These are phyloP conservation scores for Candida pini DNA, from an alignment of 805 yeast species.

Conservation along the genomic window DNA sequence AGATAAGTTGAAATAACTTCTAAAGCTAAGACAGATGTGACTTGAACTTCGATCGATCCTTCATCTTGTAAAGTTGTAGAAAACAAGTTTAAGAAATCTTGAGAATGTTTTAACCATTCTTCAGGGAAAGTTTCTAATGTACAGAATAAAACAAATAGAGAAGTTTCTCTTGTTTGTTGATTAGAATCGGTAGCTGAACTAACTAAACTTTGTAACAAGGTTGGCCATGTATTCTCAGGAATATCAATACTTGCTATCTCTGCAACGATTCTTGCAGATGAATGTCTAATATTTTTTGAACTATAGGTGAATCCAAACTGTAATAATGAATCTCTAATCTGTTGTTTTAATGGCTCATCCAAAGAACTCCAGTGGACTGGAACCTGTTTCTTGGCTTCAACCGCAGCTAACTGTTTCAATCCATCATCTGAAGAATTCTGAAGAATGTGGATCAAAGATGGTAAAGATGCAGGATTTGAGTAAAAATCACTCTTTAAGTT, in stretches of 20 bases:
- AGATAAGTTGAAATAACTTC: constrained; percentile 63
- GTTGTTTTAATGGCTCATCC: constrained; percentile 45
- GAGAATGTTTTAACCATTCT: constrained; percentile 50
- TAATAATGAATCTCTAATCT: constrained; percentile 64
- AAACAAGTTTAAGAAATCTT: constrained; percentile 68
- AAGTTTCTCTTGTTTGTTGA: constrained; percentile 65
- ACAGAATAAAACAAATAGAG: constrained; percentile 72
- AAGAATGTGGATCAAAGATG: constrained; percentile 77
- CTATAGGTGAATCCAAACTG: constrained; percentile 62
- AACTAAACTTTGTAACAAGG: constrained; percentile 65
- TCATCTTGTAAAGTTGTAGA: constrained; percentile 59
- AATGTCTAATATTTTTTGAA: constrained; percentile 69
- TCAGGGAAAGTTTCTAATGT: constrained; percentile 68
- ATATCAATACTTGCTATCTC: constrained; percentile 78
- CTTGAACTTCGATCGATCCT: constrained; percentile 65
- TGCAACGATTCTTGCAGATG: constrained; percentile 83
- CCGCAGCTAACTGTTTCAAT: constrained; percentile 89
- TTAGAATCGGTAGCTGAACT: constrained; percentile 51
- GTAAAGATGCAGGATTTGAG: constrained; percentile 63
- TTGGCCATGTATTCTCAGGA: constrained; percentile 63
- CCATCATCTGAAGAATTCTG: constrained; percentile 65
- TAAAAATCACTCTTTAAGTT: constrained; percentile 71
- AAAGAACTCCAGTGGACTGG: constrained; percentile 60
- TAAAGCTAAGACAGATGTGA: constrained; percentile 76
- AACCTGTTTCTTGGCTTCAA: constrained; percentile 86